phyloP scores from a whole-genome alignment of 2,329 filamentous ascomycete genomes.

The Sporothrix luriei region DNA sequence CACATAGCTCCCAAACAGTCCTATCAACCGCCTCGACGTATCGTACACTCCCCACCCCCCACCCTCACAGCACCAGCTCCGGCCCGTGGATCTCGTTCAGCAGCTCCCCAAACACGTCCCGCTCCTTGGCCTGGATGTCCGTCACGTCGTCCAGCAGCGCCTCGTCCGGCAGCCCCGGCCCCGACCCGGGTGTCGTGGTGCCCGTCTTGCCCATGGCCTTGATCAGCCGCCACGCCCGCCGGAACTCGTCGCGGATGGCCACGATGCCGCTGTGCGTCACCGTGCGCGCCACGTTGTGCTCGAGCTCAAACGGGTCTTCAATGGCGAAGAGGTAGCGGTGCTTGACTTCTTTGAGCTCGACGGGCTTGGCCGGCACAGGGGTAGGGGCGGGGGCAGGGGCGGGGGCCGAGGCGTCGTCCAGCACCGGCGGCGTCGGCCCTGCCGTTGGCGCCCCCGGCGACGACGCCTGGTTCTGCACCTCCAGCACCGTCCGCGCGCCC shows the following conservation, averaged over 20 bases:
- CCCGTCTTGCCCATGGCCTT: constrained; percentile 49
- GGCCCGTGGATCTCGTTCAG: constrained; percentile 49
- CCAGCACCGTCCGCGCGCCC: constrained; percentile 71
- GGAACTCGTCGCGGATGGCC: constrained; percentile 80
- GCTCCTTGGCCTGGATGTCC: constrained; percentile 43
- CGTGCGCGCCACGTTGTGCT: constrained; percentile 85
- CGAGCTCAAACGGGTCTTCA: constrained; percentile 85
- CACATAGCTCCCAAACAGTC: background rate
- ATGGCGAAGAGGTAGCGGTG: constrained; percentile 85
- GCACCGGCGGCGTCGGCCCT: constrained; percentile 23
- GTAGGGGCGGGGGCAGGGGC: too few species aligned
- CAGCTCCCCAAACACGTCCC: constrained; percentile 44
- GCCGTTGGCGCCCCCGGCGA: constrained; percentile 33
- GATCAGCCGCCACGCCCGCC: constrained; percentile 75
- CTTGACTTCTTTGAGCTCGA: constrained; percentile 67
- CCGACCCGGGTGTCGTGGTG: constrained; percentile 32
- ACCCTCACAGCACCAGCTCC: constrained; percentile 16
- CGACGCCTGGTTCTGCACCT: constrained; percentile 48
- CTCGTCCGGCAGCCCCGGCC: constrained; percentile 43
- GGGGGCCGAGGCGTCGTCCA: too few species aligned
- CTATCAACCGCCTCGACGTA: background rate
- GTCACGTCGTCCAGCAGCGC: constrained; percentile 57
- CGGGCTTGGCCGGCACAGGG: constrained; percentile 42
- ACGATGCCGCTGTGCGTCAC: constrained; percentile 82
- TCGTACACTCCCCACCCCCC: background rate